Evolutionary conservation across 768 basidiomycete species (phyloP).

Genomic region (Boletus rufocinnamomeus): DNA sequence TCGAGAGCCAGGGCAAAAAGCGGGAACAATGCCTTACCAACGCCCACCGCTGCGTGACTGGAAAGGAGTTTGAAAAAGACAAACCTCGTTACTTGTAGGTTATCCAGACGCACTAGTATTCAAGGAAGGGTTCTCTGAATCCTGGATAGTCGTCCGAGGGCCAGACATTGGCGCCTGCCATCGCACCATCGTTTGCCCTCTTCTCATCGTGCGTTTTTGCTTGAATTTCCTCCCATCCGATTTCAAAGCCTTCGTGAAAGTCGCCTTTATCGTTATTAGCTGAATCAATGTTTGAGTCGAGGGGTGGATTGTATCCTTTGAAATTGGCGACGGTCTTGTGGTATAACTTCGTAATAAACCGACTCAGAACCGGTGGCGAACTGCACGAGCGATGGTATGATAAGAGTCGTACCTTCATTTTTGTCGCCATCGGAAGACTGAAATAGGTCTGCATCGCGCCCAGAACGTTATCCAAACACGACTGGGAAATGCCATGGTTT

Average conservation of each 20-base stretch:
- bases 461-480: constrained; percentile 47
- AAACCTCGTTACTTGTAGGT: constrained; percentile 16
- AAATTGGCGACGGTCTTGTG: constrained; percentile 69
- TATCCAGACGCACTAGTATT: constrained; percentile 60
- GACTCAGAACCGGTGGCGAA: neutral
- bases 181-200: constrained; percentile 48
- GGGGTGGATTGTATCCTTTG: constrained; percentile 71
- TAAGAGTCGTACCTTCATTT: constrained; percentile 56
- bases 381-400: neutral
- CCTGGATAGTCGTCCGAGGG: constrained; percentile 59
- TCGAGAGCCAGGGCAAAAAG: constrained; percentile 70
- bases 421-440: constrained; percentile 56
- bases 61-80: constrained; percentile 25
- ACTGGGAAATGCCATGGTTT: constrained; percentile 72
- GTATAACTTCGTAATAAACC: constrained; percentile 51
- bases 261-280: constrained; percentile 69
- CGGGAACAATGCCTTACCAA: constrained; percentile 64
- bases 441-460: constrained; percentile 65
- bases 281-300: constrained; percentile 75
- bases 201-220: constrained; percentile 28
- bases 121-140: constrained; percentile 59
- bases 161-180: constrained; percentile 81
- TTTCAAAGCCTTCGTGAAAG: constrained; percentile 87
- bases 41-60: constrained; percentile 52
- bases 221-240: constrained; percentile 67